Percentiles rank a stretch among this genome's conserved stretches.
These are phyloP conservation scores for Cystobasidium ongulense DNA, from an alignment of 768 basidiomycete species.

Conservation along the genomic window DNA sequence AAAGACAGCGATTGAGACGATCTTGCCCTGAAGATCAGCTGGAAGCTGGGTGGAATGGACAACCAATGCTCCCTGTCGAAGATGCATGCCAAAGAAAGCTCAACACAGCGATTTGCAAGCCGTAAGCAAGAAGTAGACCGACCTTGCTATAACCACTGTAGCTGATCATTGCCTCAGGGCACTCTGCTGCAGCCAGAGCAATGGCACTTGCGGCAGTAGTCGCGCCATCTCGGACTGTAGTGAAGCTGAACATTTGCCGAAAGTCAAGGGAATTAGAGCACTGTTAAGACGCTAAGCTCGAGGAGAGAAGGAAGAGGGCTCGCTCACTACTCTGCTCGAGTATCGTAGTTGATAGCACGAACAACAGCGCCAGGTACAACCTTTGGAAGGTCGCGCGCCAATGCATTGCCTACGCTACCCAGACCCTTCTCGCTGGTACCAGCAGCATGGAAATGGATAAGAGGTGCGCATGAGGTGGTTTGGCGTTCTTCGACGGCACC, in stretches of 20 bases:
- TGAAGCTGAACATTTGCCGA: not conserved
- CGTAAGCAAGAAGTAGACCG: not conserved
- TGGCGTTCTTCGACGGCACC: conserved; percentile 14
- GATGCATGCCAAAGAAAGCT: too few species aligned
- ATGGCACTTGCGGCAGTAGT: conserved; percentile 1
- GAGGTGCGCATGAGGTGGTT: conserved; percentile 7
- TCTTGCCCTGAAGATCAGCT: not conserved
- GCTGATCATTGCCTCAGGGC: conserved; percentile 25
- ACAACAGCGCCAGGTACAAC: conserved; percentile 1
- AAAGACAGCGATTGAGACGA: conserved; percentile 11
- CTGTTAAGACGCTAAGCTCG: too few species aligned
- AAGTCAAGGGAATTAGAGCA: too few species aligned
- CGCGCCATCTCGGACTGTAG: conserved; percentile 12
- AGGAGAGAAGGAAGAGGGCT: too few species aligned
- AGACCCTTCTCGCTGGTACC: conserved; percentile 28
- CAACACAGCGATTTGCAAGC: too few species aligned
- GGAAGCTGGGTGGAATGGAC: conserved; percentile 8
- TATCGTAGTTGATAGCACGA: conserved; percentile 25
- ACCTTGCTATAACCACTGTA: conserved; percentile 26
- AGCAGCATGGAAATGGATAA: conserved; percentile 13
- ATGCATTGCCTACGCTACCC: conserved; percentile 30
- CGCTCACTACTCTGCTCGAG: conserved; percentile 28
- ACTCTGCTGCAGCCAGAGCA: conserved; percentile 7
- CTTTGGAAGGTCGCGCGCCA: not conserved
- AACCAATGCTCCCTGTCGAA: conserved; percentile 23